These are phyloP conservation scores for Hylodesmum podocarpum DNA, from an alignment of 306 rosid genomes.

Conservation along the genomic window DNA sequence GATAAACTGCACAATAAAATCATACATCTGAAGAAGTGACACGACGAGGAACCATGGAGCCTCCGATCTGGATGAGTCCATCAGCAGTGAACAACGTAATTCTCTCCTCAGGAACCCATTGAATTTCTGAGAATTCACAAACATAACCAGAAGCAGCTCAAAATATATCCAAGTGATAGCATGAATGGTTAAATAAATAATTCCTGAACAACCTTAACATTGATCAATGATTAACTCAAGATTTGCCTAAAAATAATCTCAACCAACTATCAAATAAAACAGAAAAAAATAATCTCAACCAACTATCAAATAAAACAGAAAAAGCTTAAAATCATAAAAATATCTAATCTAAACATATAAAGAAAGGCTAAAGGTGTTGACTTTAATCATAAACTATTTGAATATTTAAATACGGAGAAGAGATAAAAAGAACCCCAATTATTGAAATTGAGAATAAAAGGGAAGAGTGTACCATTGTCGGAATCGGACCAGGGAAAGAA, in stretches of 20 bases:
- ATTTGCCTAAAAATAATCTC: constrained; percentile 8
- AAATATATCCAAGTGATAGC: neutral
- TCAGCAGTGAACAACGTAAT: constrained; percentile 89
- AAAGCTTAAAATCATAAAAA: neutral
- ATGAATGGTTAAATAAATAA: neutral
- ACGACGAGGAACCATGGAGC: constrained; percentile 76
- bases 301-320: neutral
- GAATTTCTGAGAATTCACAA: constrained; percentile 63
- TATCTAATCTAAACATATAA: neutral
- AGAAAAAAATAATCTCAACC: neutral
- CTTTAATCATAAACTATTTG: neutral
- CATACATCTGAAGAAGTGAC: constrained; percentile 67
- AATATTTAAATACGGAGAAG: neutral
- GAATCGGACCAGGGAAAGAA: constrained; percentile 78
- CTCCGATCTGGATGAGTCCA: constrained; percentile 93
- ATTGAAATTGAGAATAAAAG: neutral
- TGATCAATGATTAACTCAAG: neutral
- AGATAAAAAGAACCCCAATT: neutral
- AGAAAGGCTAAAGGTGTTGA: neutral
- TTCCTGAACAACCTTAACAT: neutral
- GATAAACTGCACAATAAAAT: neutral
- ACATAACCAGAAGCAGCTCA: constrained; percentile 12
- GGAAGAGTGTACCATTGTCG: constrained; percentile 45
- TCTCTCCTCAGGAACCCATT: constrained; percentile 80
- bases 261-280: neutral